Percentiles rank a stretch among this genome's conserved stretches.
phyloP scores from a whole-genome alignment of 2,329 filamentous ascomycete genomes.

The Alternaria rosae region DNA sequence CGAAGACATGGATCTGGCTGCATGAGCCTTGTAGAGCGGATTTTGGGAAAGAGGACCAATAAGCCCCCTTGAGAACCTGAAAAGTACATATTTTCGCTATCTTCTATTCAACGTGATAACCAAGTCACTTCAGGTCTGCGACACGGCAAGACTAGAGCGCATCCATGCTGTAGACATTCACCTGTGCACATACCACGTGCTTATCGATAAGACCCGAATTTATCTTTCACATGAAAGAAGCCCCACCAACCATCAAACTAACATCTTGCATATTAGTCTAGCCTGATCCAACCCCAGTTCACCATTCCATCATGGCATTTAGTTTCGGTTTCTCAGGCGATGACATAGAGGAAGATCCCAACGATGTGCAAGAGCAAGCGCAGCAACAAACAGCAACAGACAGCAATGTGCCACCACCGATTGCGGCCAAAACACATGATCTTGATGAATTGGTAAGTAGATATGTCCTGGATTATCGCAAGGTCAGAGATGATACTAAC shows the following conservation, averaged over 20 bases:
- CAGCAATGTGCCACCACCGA: constrained; percentile 35
- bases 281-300: neutral
- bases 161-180: constrained; percentile 14
- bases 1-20: neutral
- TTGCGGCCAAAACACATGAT: constrained; percentile 53
- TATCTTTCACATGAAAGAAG: constrained; percentile 17
- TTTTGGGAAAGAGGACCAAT: neutral
- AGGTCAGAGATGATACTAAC: too few relatives aligned
- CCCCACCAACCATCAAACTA: neutral
- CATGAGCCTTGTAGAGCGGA: neutral
- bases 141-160: neutral
- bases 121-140: neutral
- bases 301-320: constrained; percentile 50
- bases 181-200: constrained; percentile 15
- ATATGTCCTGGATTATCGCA: too few relatives aligned
- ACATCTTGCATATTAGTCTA: neutral
- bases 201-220: constrained; percentile 38
- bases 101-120: neutral
- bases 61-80: too few relatives aligned
- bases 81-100: neutral
- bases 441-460: constrained; percentile 60
- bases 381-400: constrained; percentile 3
- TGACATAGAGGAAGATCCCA: constrained; percentile 62
- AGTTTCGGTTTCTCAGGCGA: constrained; percentile 67
- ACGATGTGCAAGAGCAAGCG: constrained; percentile 36